A percentile compares a stretch with the other conserved stretches of the same genome.
Conservation (phyloP, 306 rosid genomes). For the Pyrus betulifolia region DNA sequence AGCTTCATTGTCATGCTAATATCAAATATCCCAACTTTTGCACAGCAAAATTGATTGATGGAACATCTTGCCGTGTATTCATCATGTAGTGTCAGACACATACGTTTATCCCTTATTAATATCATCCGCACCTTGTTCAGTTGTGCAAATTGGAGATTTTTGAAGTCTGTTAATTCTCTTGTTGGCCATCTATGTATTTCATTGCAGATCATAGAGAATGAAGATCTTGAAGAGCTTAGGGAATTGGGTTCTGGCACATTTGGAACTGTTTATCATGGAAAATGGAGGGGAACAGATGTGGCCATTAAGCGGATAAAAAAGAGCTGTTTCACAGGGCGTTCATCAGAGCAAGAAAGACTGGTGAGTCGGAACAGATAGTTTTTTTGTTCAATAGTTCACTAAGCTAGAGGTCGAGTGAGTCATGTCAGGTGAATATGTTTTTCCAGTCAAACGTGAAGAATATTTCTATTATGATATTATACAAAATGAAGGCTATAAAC, state of each 20-base stretch:
- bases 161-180: not conserved
- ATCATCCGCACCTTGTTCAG: not conserved
- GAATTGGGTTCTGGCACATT: slow-evolving; percentile 83
- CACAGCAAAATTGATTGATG: not conserved
- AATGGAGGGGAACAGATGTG: slow-evolving; percentile 85
- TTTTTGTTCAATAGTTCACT: not conserved
- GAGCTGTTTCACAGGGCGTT: slow-evolving; percentile 65
- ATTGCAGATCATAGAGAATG: slow-evolving; percentile 59
- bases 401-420: not conserved
- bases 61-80: not conserved
- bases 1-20: not conserved
- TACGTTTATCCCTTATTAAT: not conserved
- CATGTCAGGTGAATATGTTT: not conserved
- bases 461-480: not conserved
- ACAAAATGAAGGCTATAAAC: not conserved
- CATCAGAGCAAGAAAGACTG: slow-evolving; percentile 72
- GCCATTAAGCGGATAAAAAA: slow-evolving; percentile 76
- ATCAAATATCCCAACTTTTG: not conserved
- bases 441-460: not conserved
- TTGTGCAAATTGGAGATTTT: not conserved
- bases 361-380: slow-evolving; percentile 21
- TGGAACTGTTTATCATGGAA: slow-evolving; percentile 84
- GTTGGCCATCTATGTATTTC: slow-evolving; percentile 11
- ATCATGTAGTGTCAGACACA: not conserved
- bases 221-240: slow-evolving; percentile 75